These are phyloP conservation scores for Pyrenochaeta sp. DNA, from an alignment of 2,329 filamentous ascomycete genomes.

Conservation along the genomic window DNA sequence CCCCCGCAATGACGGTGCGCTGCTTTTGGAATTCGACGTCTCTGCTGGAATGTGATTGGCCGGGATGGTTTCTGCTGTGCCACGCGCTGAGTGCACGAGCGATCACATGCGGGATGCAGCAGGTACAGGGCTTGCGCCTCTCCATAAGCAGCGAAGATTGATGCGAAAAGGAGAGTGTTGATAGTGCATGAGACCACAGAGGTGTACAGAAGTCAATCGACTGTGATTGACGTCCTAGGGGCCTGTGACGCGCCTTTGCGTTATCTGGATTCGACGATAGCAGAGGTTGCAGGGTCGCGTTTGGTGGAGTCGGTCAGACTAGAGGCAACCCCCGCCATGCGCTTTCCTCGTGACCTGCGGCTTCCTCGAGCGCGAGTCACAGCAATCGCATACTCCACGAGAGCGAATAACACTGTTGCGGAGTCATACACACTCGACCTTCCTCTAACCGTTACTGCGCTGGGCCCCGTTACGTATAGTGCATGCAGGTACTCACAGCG, in stretches of 20 bases:
- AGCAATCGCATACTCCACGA: background rate
- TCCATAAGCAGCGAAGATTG: slow-evolving; percentile 5
- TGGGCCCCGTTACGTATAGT: slow-evolving; percentile 7
- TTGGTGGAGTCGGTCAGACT: background rate
- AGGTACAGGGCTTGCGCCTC: background rate
- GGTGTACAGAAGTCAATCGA: no score
- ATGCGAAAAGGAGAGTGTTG: background rate
- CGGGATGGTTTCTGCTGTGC: slow-evolving; percentile 6
- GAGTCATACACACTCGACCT: slow-evolving; percentile 14
- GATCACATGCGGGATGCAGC: slow-evolving; percentile 9
- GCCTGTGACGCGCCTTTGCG: no score
- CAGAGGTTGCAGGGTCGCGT: background rate
- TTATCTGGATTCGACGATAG: background rate
- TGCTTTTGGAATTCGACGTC: background rate
- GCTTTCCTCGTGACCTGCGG: background rate
- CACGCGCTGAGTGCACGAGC: slow-evolving; percentile 16
- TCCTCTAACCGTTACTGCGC: slow-evolving; percentile 20
- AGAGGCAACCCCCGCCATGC: background rate
- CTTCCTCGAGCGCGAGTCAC: background rate
- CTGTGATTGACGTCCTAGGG: no score
- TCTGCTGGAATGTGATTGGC: slow-evolving; percentile 3
- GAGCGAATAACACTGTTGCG: slow-evolving; percentile 7
- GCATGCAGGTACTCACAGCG: slow-evolving; percentile 19
- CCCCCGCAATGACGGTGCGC: background rate
- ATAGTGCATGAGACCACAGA: background rate